Evolutionary conservation across 495 filamentous ascomycete genomes (phyloP).

Genomic region (Xylaria palmicola): DNA sequence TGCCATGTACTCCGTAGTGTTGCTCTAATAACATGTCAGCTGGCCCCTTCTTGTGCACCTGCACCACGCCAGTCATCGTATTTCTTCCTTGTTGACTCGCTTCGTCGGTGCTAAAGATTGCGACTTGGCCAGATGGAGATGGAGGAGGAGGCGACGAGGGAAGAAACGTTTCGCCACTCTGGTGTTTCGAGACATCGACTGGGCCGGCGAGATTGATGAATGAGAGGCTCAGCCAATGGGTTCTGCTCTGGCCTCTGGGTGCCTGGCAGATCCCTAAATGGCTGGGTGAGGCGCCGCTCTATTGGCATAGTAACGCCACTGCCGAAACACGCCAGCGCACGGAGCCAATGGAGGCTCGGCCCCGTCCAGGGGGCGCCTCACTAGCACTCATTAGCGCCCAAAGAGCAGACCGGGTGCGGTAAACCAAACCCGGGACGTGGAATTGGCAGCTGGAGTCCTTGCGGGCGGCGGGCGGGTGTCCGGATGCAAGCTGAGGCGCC

Average conservation of each 20-base stretch:
- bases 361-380: neutral
- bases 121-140: neutral
- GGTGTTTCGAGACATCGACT: slow-evolving; percentile 9
- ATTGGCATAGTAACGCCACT: neutral
- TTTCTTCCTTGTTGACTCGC: neutral
- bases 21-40: no score
- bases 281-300: neutral
- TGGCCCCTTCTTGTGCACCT: neutral
- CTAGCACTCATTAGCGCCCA: neutral
- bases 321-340: neutral
- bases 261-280: slow-evolving; percentile 10
- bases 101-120: neutral
- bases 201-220: neutral
- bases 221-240: slow-evolving; percentile 3
- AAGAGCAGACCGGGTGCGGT: neutral
- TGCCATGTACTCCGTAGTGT: no score
- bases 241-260: no score
- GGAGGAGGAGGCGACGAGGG: neutral
- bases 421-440: neutral
- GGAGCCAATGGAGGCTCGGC: neutral
- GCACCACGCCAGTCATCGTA: neutral
- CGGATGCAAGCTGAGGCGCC: slow-evolving; percentile 28
- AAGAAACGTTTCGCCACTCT: slow-evolving; percentile 2
- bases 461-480: neutral
- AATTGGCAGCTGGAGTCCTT: slow-evolving; percentile 1